phyloP scores from a whole-genome alignment of 2,329 filamentous ascomycete species.

The Aulographum hederae region DNA sequence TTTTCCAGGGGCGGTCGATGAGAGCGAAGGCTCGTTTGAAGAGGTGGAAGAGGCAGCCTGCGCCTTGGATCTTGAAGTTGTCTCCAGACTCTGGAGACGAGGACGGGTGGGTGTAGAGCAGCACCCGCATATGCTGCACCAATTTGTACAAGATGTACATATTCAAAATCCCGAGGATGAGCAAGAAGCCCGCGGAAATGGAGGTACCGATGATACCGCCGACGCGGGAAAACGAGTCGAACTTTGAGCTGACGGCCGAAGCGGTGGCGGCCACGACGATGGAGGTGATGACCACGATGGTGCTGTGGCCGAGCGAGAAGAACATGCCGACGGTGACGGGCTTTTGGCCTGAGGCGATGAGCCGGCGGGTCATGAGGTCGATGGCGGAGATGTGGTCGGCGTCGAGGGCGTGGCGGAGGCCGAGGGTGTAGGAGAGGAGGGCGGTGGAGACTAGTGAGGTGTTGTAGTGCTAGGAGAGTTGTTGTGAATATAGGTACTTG shows the following conservation, averaged over 20 bases:
- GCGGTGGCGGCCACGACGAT: conserved; percentile 83
- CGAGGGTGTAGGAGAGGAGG: conserved; percentile 72
- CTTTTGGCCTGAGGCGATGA: conserved; percentile 68
- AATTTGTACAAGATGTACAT: conserved; percentile 70
- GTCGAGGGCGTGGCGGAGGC: conserved; percentile 85
- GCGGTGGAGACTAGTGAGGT: conserved; percentile 54
- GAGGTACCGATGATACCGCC: conserved; percentile 82
- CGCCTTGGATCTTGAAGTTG: conserved; percentile 54
- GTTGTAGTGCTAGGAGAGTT: conserved; percentile 19
- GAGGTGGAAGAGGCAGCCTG: conserved; percentile 53
- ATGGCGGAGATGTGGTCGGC: conserved; percentile 92
- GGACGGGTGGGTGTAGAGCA: too few relatives aligned
- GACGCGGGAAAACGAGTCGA: conserved; percentile 60
- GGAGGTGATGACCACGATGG: conserved; percentile 80
- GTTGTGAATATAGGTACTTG: not conserved
- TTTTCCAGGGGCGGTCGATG: conserved; percentile 69
- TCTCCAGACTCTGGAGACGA: conserved; percentile 18
- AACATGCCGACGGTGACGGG: conserved; percentile 89
- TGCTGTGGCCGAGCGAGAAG: conserved; percentile 86
- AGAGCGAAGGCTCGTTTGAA: conserved; percentile 63
- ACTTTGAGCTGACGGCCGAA: conserved; percentile 62
- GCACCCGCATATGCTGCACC: conserved; percentile 44
- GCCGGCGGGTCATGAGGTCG: conserved; percentile 80
- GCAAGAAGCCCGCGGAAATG: conserved; percentile 66
- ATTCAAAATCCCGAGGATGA: conserved; percentile 70